phyloP scores from a whole-genome alignment of 1,139 yeast genomes.

The Meyerozyma elateridarum region DNA sequence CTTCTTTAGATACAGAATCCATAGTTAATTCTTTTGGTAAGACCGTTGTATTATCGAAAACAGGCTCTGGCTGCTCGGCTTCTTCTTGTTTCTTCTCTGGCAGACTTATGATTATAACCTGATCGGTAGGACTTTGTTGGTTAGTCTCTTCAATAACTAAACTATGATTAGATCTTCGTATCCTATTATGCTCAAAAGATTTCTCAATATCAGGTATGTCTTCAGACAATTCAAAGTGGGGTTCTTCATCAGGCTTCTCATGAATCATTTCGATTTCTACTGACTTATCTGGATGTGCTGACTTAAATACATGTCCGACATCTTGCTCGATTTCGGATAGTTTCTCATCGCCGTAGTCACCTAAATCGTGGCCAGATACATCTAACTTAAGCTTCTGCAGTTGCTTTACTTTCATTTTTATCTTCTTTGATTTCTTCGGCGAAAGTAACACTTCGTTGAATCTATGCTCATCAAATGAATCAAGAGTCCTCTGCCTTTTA shows the following conservation, averaged over 20 bases:
- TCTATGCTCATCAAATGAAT: slow-evolving; percentile 1
- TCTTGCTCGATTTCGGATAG: slow-evolving; percentile 8
- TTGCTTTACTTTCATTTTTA: slow-evolving; percentile 13
- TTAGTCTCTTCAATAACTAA: no score
- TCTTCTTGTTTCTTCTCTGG: no score
- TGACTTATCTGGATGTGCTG: not conserved
- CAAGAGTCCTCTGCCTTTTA: no score
- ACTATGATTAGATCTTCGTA: slow-evolving; percentile 3
- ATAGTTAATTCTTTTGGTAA: no score
- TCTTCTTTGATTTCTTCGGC: slow-evolving; percentile 13
- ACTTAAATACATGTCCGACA: slow-evolving; percentile 1
- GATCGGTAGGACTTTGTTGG: no score
- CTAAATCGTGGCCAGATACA: slow-evolving; percentile 29
- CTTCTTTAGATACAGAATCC: no score
- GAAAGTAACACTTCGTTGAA: slow-evolving; percentile 1
- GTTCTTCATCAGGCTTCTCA: not conserved
- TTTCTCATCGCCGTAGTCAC: slow-evolving; percentile 34
- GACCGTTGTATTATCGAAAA: not conserved
- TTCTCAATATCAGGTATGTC: not conserved
- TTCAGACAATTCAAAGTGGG: not conserved
- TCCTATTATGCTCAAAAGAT: not conserved
- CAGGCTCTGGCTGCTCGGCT: no score
- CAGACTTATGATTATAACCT: no score
- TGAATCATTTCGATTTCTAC: no score
- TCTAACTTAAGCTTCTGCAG: slow-evolving; percentile 17